phyloP scores from a whole-genome alignment of 768 basidiomycete species.

The Coprinellus aureogranulatus region DNA sequence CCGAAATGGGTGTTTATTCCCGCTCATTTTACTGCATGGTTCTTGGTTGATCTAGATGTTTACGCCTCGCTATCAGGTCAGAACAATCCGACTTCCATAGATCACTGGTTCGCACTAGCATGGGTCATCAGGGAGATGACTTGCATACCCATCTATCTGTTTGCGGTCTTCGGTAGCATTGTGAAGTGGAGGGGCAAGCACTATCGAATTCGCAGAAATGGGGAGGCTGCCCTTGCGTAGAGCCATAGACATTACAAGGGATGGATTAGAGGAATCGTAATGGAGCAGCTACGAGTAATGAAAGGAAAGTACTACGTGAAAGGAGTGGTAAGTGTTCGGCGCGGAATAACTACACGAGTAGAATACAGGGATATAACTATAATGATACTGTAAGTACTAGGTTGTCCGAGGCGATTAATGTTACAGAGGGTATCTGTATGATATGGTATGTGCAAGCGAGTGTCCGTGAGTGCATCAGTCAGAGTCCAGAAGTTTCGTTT shows the following conservation, averaged over 20 bases:
- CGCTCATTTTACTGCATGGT: constrained; percentile 67
- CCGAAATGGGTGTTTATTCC: constrained; percentile 54
- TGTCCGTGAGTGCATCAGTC: constrained; percentile 6
- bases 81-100: constrained; percentile 47
- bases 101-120: constrained; percentile 64
- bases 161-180: constrained; percentile 77
- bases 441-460: background rate
- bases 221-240: constrained; percentile 53
- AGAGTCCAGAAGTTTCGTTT: constrained; percentile 11
- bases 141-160: constrained; percentile 84
- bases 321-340: constrained; percentile 1
- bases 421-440: background rate
- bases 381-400: constrained; percentile 11
- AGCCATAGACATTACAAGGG: background rate
- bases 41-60: constrained; percentile 79
- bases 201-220: constrained; percentile 74
- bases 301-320: background rate
- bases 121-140: constrained; percentile 80
- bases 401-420: constrained; percentile 4
- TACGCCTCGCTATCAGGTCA: constrained; percentile 73
- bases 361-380: constrained; percentile 6
- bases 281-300: background rate
- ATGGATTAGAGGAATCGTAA: background rate
- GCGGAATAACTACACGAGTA: background rate
- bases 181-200: constrained; percentile 85